Conservation (phyloP, 495 filamentous ascomycete genomes). For the Cercophora scortea region DNA sequence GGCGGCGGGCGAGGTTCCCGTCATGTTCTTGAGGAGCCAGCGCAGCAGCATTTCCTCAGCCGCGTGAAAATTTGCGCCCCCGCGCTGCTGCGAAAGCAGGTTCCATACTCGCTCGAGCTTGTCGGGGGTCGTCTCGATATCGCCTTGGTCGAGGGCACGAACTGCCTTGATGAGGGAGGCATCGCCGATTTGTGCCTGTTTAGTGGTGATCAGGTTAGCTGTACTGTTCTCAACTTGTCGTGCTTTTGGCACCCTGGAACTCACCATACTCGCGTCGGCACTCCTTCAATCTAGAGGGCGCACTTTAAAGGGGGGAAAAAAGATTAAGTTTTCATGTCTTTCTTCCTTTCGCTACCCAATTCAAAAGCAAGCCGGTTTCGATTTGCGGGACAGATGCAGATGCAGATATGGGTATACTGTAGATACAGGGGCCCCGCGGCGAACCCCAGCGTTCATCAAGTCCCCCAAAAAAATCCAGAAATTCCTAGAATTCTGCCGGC, state of each 20-base stretch:
- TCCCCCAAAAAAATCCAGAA: slow-evolving; percentile 13
- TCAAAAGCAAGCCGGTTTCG: background rate
- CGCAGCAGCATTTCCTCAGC: slow-evolving; percentile 40
- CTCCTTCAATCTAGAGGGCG: background rate
- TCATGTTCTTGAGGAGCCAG: slow-evolving; percentile 44
- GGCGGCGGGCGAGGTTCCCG: slow-evolving; percentile 26
- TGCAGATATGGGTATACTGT: too few species aligned
- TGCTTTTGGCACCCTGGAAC: background rate
- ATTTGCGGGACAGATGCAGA: background rate
- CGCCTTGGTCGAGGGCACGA: slow-evolving; percentile 31
- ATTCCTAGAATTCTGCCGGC: slow-evolving; percentile 31
- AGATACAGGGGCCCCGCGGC: slow-evolving; percentile 1
- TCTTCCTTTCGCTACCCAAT: too few species aligned
- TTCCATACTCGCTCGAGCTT: slow-evolving; percentile 33
- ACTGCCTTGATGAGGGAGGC: slow-evolving; percentile 17
- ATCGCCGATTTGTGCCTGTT: slow-evolving; percentile 11
- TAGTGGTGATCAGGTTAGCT: background rate
- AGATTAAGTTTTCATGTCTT: too few species aligned
- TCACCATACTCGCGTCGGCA: background rate
- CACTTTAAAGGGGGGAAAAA: too few species aligned
- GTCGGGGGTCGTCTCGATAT: slow-evolving; percentile 25
- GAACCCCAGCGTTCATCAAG: too few species aligned
- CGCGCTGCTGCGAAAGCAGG: slow-evolving; percentile 19
- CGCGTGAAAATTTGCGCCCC: slow-evolving; percentile 28
- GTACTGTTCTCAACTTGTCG: background rate